Evolutionary conservation across 495 filamentous ascomycete genomes (phyloP), one percentile per base, ranked within the genome.

Genomic region (Echria macrotheca): DNA sequence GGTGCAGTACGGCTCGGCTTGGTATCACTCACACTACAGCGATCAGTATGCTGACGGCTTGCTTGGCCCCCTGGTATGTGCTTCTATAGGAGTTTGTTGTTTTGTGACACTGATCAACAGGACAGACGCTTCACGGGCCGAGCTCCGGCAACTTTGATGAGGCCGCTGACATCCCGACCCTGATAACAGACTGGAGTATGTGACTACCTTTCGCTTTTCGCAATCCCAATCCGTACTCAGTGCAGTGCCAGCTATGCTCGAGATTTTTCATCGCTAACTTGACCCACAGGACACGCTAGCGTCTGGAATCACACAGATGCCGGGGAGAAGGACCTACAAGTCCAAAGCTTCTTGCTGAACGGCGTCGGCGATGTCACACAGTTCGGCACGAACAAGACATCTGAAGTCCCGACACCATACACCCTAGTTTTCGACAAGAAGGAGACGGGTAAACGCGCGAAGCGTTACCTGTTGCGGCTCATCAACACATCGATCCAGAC

Each of bases 31-130:
- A 9, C 78, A 82, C 45, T 76, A 74, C 55, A 61, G 59, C 6
- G 63, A 65, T 5, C 75, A 80, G 49, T 81, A 78, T 52, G 59
- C 67, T 10, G 67, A 72, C 22, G 77, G 75, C 49, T 15, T 57
- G 8, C 36, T 58, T 25, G 79, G 78, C 1, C 61, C 76, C 3
- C 60, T 82, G 19, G 59, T 75, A 29, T 71, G 43, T 37, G 19
- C n/a, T 31, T 12, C 12, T 12, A 15, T 31, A 11, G 21, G 17
- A 14, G 10, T 23, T 19, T 33, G 10, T 3, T 41, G 5, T 5
- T 28, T 29, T 5, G 8, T 31, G 4, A 25, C 42, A 3, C 18
- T 37, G 5, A 24, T 7, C 8, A 6, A 6, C 3, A 22, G n/a
- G 9, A 28, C 23, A 54, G 51, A 54, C 52, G 1, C 38, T 82